Evolutionary conservation across 2,329 filamentous ascomycete genomes (phyloP), one percentile per base, ranked within the genome.

Genomic region (Plectosphaerella sp.): DNA sequence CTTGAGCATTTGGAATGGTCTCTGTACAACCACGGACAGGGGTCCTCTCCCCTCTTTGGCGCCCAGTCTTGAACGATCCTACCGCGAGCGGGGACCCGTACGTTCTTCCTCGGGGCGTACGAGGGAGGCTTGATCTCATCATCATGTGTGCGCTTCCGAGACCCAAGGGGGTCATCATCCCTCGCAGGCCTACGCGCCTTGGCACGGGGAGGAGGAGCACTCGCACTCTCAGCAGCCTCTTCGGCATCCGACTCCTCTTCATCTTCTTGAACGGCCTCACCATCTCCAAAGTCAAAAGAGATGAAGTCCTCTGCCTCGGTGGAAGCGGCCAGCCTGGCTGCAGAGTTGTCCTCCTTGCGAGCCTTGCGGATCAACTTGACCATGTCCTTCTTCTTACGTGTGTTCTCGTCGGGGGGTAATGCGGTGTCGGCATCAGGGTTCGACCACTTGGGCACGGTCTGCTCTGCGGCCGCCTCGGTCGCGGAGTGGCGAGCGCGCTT

Each of bases 341-440:
- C 64, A 6, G 72, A 67, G 28, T 50, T 39, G 3, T 75, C 71
- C 37, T 86, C 82, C 35, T 91, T 76, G 47, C 92, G 89, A 2
- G 92, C 90, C 65, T 96, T 97, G 60, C 92, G 86, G 60, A 97
- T 97, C 55, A 96, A 71, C 62, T 95, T 89, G 36, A 97, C 89
- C 39, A 97, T 87, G 59, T 97, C 91, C 59, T 84, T 86, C 68
- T 87, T 91, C 70, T 94, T 95, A 18, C 81, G 79, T 39, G 82
- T 77, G 5, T 75, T 77, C 51, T 91, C 87, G 58, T 92, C 88
- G 0, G 82, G 41, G 9, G 93, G 93, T 10, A 96, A 75, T 2
- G 84, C 88, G 6, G 90, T 96, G 69, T 97, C 97, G 0, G 92
- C 91, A 66, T 97, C 93, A 4, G 93, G 92, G 61, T 97, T 97